Base-by-base conservation (phyloP, 108 stramenopile species). In the Mayamaea pseudoterrestris region DNA sequence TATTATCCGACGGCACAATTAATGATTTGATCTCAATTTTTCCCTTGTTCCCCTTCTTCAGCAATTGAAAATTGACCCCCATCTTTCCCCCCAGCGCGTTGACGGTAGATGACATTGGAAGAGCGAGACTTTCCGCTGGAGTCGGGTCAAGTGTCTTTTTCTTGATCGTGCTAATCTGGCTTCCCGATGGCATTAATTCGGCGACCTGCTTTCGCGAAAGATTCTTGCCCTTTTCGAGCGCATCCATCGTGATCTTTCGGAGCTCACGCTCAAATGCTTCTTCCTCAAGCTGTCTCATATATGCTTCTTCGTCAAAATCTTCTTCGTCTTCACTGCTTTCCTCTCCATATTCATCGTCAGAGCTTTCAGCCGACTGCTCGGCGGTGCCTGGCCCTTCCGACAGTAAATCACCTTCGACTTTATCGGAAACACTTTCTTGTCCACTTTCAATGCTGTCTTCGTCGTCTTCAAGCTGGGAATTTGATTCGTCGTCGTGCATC, bases 1-100 rank as follows among this genome's bases (percentile, higher is more conserved):
- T 89, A 2, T 88, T 94, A 39, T 78, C 68, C 35, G 47, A 63
- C 1, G 93, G 90, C 28, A 96, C 90, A 43, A 77, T 24, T 37
- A 96, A 52, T 41, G 71, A 65, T 53, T 85, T 85, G 17, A 85
- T 78, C 56, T 94, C 95, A 50, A 82, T 61, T 49, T 83, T 86
- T 27, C 95, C 95, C 62, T 88, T 87, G 65, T 74, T 80, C 5
- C 95, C 93, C 35, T 89, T 80, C 63, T 91, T 91, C 7, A 96
- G 53, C 28, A 96, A 64, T 50, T 89, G 83, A 58, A 96, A 91
- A 8, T 53, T 63, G 50, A 94, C 79, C 21, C 88, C 92, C 22
- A 65, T 48, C 17, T 60, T 77, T 5, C 83, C 83, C 51, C 62
- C 68, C 3, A 27, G 35, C 29, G 74, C 59, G 16, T 42, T 47